A percentile compares a stretch with the other conserved stretches of the same genome.
These are phyloP conservation scores for Jaenimonas drosophilae DNA, from an alignment of 208 protist species.

Conservation along the genomic window DNA sequence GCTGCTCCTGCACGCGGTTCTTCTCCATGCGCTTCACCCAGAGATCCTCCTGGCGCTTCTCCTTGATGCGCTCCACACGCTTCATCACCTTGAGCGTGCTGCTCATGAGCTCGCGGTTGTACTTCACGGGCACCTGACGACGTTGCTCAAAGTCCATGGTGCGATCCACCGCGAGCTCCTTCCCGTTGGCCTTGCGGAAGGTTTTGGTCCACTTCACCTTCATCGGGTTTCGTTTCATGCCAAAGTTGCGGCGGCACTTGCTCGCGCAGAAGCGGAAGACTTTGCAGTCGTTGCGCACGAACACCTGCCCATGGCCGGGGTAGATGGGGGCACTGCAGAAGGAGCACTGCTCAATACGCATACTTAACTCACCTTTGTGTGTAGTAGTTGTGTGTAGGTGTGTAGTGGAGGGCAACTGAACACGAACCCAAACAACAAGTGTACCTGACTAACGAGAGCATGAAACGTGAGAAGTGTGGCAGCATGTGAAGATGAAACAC, in stretches of 20 bases:
- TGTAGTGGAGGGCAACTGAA: too few relatives aligned
- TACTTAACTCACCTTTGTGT: too few relatives aligned
- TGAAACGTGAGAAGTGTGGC: too few relatives aligned
- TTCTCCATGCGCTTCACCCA: conserved; percentile 89
- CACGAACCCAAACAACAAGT: too few relatives aligned
- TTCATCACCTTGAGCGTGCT: conserved; percentile 97
- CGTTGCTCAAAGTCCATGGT: conserved; percentile 99
- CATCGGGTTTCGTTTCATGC: conserved; percentile 99
- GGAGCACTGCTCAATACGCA: conserved; percentile 98
- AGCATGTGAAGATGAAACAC: too few relatives aligned
- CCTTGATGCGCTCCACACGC: conserved; percentile 94
- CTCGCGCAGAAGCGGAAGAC: conserved; percentile 96
- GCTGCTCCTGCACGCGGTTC: conserved; percentile 60
- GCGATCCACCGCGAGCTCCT: conserved; percentile 97
- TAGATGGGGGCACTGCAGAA: conserved; percentile 97
- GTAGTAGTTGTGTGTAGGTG: too few relatives aligned
- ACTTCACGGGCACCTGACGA: conserved; percentile 97
- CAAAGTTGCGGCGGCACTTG: conserved; percentile 99
- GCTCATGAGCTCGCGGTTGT: conserved; percentile 97
- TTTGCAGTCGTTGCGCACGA: conserved; percentile 98
- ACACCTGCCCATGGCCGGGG: conserved; percentile 98
- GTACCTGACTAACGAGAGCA: too few relatives aligned
- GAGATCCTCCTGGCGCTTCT: conserved; percentile 87
- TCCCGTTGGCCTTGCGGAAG: conserved; percentile 95
- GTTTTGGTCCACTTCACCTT: conserved; percentile 99